Conservation (phyloP, 768 basidiomycete genomes). For the Boletus coccyginus region DNA sequence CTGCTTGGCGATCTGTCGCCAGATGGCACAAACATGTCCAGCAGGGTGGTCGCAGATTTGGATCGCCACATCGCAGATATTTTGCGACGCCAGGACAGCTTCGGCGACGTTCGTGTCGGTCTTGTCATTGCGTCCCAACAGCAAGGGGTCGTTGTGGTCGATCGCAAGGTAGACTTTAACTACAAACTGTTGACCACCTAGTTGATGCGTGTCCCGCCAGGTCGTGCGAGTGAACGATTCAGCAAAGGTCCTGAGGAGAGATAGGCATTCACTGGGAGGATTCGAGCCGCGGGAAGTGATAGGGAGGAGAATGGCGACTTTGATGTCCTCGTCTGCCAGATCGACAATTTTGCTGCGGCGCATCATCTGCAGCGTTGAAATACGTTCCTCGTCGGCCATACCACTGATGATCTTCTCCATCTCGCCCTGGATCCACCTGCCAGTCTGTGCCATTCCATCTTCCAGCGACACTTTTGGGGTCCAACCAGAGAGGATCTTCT, state of each 20-base stretch:
- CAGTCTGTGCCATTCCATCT: constrained; percentile 47
- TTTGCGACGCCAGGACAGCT: constrained; percentile 34
- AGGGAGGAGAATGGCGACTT: constrained; percentile 55
- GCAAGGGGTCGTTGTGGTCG: constrained; percentile 46
- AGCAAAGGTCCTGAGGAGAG: constrained; percentile 42
- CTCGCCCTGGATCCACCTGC: constrained; percentile 45
- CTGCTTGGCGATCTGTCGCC: constrained; percentile 46
- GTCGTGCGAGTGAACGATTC: constrained; percentile 46
- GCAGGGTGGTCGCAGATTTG: constrained; percentile 38
- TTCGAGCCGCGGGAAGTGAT: constrained; percentile 49
- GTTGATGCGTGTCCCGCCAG: constrained; percentile 36
- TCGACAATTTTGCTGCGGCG: constrained; percentile 39
- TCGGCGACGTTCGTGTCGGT: constrained; percentile 32
- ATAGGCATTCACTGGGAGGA: constrained; percentile 38
- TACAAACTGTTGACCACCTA: constrained; percentile 33
- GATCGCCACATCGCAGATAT: constrained; percentile 37
- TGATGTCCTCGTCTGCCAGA: constrained; percentile 33
- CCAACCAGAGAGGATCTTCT: constrained; percentile 38
- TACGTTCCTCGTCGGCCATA: constrained; percentile 6
- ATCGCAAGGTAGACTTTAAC: constrained; percentile 51
- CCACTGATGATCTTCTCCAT: constrained; percentile 25
- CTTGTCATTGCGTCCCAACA: constrained; percentile 24
- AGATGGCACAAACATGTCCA: constrained; percentile 52
- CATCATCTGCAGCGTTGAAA: constrained; percentile 21
- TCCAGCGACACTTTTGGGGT: constrained; percentile 38